A percentile compares a stretch with the other conserved stretches of the same genome.
phyloP scores from a whole-genome alignment of 371 early-diverging fungal species.

The Haplosporangium sp. region DNA sequence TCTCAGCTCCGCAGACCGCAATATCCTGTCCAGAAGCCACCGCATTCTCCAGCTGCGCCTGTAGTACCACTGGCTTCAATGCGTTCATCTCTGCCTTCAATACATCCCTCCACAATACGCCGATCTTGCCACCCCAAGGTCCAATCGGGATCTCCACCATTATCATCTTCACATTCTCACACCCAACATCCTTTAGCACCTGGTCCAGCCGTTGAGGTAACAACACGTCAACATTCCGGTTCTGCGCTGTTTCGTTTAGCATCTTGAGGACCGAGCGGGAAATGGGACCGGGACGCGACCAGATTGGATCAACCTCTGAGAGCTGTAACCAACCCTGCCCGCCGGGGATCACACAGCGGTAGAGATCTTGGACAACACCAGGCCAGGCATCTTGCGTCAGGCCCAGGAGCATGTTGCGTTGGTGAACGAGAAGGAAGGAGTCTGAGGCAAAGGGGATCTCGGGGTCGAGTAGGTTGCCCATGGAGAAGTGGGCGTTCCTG shows the following conservation, averaged over 20 bases:
- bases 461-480: constrained; percentile 59
- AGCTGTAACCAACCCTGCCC: constrained; percentile 52
- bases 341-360: constrained; percentile 35
- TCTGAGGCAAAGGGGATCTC: constrained; percentile 60
- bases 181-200: constrained; percentile 41
- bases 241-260: constrained; percentile 51
- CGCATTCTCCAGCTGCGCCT: constrained; percentile 38
- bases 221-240: constrained; percentile 38
- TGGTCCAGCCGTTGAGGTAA: constrained; percentile 43
- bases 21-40: constrained; percentile 42
- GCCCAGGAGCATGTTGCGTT: constrained; percentile 54
- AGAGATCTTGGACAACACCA: constrained; percentile 44
- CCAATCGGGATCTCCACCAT: constrained; percentile 56
- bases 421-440: constrained; percentile 61
- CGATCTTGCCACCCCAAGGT: constrained; percentile 54
- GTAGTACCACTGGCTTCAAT: constrained; percentile 41
- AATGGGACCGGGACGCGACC: constrained; percentile 60
- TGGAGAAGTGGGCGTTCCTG: constrained; percentile 60
- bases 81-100: constrained; percentile 54
- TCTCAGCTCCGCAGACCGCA: constrained; percentile 51
- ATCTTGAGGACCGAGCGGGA: constrained; percentile 50
- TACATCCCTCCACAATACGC: constrained; percentile 46
- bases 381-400: constrained; percentile 53
- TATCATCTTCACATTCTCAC: constrained; percentile 50
- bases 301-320: constrained; percentile 63